Conservation (phyloP, 805 yeast genomes). For the Scheffersomyces amazonensis region DNA sequence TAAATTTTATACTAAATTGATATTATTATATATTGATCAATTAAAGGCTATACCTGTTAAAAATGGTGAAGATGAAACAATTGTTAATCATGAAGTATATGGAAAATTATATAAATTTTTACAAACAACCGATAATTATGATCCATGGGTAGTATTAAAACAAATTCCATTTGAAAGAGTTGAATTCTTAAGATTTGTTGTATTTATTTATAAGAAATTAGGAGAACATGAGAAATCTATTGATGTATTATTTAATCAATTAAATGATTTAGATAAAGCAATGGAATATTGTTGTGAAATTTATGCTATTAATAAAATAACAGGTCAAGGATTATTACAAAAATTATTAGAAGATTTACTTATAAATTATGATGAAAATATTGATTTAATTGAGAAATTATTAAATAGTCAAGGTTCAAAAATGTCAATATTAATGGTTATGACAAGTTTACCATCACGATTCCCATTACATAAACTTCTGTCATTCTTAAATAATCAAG, state of each 20-base stretch:
- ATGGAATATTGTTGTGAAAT: slow-evolving; percentile 57
- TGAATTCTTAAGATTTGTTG: slow-evolving; percentile 43
- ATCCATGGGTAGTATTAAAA: slow-evolving; percentile 34
- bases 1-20: slow-evolving; percentile 33
- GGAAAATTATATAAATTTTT: slow-evolving; percentile 32
- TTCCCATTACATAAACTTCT: slow-evolving; percentile 45
- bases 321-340: slow-evolving; percentile 47
- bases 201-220: slow-evolving; percentile 56
- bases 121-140: slow-evolving; percentile 26
- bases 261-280: slow-evolving; percentile 57
- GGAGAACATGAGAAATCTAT: slow-evolving; percentile 64
- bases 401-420: slow-evolving; percentile 44
- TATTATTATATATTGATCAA: slow-evolving; percentile 28
- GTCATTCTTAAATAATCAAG: slow-evolving; percentile 41
- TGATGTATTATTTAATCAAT: slow-evolving; percentile 54
- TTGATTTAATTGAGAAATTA: slow-evolving; percentile 38
- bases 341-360: slow-evolving; percentile 48
- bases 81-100: slow-evolving; percentile 16
- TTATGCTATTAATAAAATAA: slow-evolving; percentile 30
- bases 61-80: slow-evolving; percentile 6
- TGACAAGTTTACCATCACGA: slow-evolving; percentile 50
- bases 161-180: slow-evolving; percentile 31
- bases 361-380: slow-evolving; percentile 31
- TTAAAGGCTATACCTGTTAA: slow-evolving; percentile 11
- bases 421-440: slow-evolving; percentile 43